A percentile compares a stretch with the other conserved stretches of the same genome.
phyloP scores from a whole-genome alignment of 768 basidiomycete genomes.

The Rhodocollybia butyracea region DNA sequence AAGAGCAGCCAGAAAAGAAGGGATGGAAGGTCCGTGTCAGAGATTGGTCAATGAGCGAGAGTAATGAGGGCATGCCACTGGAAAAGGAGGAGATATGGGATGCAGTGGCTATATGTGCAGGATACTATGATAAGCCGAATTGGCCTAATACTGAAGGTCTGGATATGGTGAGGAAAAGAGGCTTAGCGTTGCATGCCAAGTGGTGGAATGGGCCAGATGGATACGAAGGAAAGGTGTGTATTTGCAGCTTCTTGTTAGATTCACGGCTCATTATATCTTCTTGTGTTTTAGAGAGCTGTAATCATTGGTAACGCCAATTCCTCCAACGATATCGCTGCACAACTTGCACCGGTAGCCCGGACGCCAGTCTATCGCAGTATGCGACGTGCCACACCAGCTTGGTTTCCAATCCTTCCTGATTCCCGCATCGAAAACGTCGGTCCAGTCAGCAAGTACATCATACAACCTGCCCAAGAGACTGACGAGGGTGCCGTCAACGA shows the following conservation, averaged over 20 bases:
- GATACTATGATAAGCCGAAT: constrained; percentile 40
- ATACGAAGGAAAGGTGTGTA: constrained; percentile 29
- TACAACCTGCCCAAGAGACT: background rate
- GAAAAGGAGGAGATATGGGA: constrained; percentile 42
- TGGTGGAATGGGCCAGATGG: constrained; percentile 37
- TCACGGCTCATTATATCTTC: background rate
- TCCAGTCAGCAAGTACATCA: constrained; percentile 32
- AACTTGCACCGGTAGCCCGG: constrained; percentile 33
- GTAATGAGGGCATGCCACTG: constrained; percentile 14
- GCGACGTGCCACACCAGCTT: constrained; percentile 34
- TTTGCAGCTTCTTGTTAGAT: background rate
- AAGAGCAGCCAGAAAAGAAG: constrained; percentile 24
- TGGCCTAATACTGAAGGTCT: constrained; percentile 43
- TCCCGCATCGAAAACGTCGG: constrained; percentile 41
- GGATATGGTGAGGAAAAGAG: constrained; percentile 28
- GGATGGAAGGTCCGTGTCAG: constrained; percentile 39
- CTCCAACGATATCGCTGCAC: constrained; percentile 49
- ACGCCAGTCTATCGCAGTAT: constrained; percentile 44
- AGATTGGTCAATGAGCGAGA: constrained; percentile 26
- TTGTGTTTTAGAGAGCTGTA: constrained; percentile 32
- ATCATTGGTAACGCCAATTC: constrained; percentile 52
- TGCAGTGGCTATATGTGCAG: constrained; percentile 35
- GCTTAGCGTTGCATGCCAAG: constrained; percentile 38
- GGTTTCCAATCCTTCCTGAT: constrained; percentile 39
- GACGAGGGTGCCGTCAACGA: constrained; percentile 1